Evolutionary conservation across 2,329 filamentous ascomycete species (phyloP), one percentile per base, ranked within the genome.

Genomic region (Ceratocystis albifundus): DNA sequence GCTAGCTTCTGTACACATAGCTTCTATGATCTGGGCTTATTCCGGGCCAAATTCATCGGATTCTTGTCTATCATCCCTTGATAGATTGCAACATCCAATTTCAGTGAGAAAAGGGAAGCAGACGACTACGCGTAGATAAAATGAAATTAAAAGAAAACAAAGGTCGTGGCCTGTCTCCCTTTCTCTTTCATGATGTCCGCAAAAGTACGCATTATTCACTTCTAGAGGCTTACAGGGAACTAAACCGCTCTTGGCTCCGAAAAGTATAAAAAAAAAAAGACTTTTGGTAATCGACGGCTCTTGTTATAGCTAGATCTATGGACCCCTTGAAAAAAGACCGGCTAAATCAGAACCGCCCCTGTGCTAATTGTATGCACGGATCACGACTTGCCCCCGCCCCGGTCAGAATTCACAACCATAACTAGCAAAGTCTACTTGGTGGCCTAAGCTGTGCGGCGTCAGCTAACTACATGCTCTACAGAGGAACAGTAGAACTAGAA

Each of bases 361-460:
- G 7, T 50, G 46, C 6, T 53, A 8, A 22, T 3, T 7, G 53
- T 15, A 15, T 17, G 53, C 53, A 59, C 53, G n/a, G 53, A 59
- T 25, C 53, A 59, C 53, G 22, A 59, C 28, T 17, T 59, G 53
- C 53, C 53, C 53, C 53, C 17, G 28, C 28, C 53, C 3, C 15
- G 53, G 28, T n/a, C 53, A n/a, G n/a, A 59, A 59, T 10, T 30
- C 53, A 10, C 53, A 59, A 36, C 12, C 28, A 32, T 28, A 15
- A 36, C 7, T 30, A 6, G 25, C 53, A n/a, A 59, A 32, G 53
- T 59, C 28, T 53, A 25, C 48, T 25, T 8, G 0, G 53, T 59
- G 53, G 53, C n/a, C 53, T 59, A 59, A 59, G 28, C 53, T 36
- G 53, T 59, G 53, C 53, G 53, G 53, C 53, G 53, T 30, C 32